Percentiles rank a stretch among this genome's conserved stretches.
phyloP scores from a whole-genome alignment of 2,329 filamentous ascomycete species.

The Penicillium sclerotigenum region DNA sequence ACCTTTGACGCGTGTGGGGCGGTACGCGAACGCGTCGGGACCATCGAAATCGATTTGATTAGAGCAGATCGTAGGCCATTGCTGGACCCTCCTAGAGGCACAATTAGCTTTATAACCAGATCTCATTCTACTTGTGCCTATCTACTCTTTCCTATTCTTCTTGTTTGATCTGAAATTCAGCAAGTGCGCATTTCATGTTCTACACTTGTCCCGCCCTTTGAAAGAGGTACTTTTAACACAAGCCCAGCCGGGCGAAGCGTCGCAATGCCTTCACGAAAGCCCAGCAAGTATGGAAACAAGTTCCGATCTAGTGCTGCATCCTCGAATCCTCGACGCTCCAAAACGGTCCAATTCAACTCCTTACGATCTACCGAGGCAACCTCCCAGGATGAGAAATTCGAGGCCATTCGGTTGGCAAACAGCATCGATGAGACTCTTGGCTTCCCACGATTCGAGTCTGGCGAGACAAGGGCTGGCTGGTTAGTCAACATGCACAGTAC shows the following conservation, averaged over 20 bases:
- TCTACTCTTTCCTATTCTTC: background rate
- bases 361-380: conserved; percentile 76
- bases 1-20: conserved; percentile 27
- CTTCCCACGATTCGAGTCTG: conserved; percentile 86
- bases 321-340: conserved; percentile 56
- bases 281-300: conserved; percentile 65
- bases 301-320: conserved; percentile 44
- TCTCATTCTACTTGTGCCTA: background rate
- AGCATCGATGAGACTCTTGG: conserved; percentile 94
- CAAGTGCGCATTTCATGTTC: conserved; percentile 25
- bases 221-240: conserved; percentile 20
- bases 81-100: conserved; percentile 14
- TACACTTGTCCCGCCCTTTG: conserved; percentile 11
- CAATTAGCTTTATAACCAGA: conserved; percentile 8
- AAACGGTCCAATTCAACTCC: conserved; percentile 75
- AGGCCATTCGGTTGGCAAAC: conserved; percentile 77
- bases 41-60: conserved; percentile 19
- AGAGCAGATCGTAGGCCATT: conserved; percentile 16
- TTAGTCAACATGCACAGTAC: conserved; percentile 94
- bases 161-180: background rate
- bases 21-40: conserved; percentile 36
- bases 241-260: conserved; percentile 26
- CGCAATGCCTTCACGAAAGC: conserved; percentile 49
- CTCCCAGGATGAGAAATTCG: conserved; percentile 87
- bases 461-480: conserved; percentile 83